Base-by-base conservation (phyloP, 176 grass and related monocot genomes). In the Zoysia pacifica region DNA sequence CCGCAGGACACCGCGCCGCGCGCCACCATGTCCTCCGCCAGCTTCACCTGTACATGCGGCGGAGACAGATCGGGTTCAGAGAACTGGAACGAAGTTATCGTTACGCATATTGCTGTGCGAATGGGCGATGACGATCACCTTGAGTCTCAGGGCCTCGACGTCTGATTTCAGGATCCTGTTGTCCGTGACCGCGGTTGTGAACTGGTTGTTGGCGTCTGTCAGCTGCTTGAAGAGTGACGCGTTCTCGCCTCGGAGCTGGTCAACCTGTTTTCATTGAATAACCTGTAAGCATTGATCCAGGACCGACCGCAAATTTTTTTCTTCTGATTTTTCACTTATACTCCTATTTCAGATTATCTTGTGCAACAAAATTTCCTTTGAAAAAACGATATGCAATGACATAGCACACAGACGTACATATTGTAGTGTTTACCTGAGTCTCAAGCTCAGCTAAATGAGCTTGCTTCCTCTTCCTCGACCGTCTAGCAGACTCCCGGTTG, bases 401-500 rank as follows among this genome's bases (percentile, higher is more conserved):
- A 70, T 48, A 6, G 18, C 2, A 44, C 52, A 20, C 40, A 4
- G 6, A 50, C 3, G 15, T 4, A 56, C 8, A 28, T 2, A 11
- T 11, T 19, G 6, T 37, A 71, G 14, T 12, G 5, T 64, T 69
- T 79, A 94, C 96, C 90, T 99, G 92, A 61, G 75, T 75, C 87
- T 95, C 96, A 6, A 99, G 93, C 43, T 95, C 90, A 60, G 51
- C 73, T 42, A 99, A 68, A 82, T 99, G 93, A 37, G 96, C 96
- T 84, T 95, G 92, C 79, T 99, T 99, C 83, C 92, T 94, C 86
- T 95, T 99, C 65, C 92, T 93, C 3, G 92, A 95, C 67, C 96
- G 89, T 69, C 90, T 82, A 45, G 96, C 96, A 5, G 96, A 99
- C 65, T 99, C 96, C 11, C 96, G 74, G 44, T 99, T 99, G n/a